Percentiles rank a stretch among this genome's conserved stretches.
Conservation (phyloP, 768 basidiomycete genomes). For the Fomitopsis pulvina region DNA sequence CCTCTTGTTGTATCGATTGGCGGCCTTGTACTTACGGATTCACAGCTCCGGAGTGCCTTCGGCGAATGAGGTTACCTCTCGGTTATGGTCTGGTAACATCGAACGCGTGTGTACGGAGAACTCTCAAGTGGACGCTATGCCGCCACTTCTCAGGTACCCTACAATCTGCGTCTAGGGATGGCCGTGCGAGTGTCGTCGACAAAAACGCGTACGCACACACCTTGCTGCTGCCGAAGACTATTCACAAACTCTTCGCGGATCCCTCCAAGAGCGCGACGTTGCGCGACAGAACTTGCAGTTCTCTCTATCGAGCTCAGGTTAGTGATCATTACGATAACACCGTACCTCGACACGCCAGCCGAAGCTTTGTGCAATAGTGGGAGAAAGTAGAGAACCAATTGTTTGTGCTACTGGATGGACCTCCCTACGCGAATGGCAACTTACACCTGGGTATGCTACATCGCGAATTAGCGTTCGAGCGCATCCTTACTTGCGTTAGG, state of each 20-base stretch:
- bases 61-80: background rate
- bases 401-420: conserved; percentile 92
- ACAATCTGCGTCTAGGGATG: background rate
- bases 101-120: background rate
- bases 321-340: too few relatives aligned
- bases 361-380: conserved; percentile 36
- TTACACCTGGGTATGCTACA: conserved; percentile 77
- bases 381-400: conserved; percentile 56
- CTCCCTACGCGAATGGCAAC: conserved; percentile 95
- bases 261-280: conserved; percentile 58
- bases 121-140: background rate
- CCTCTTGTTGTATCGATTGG: too few relatives aligned
- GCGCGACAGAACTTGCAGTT: conserved; percentile 57
- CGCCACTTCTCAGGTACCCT: background rate
- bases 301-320: conserved; percentile 78
- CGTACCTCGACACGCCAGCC: background rate
- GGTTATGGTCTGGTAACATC: background rate
- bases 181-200: background rate
- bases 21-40: too few relatives aligned
- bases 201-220: conserved; percentile 48
- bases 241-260: conserved; percentile 69
- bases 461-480: background rate
- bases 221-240: conserved; percentile 75
- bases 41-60: too few relatives aligned
- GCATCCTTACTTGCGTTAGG: conserved; percentile 39